These are phyloP conservation scores for Haematococcus sp. DNA, from an alignment of 139 green algal genomes.

Conservation along the genomic window DNA sequence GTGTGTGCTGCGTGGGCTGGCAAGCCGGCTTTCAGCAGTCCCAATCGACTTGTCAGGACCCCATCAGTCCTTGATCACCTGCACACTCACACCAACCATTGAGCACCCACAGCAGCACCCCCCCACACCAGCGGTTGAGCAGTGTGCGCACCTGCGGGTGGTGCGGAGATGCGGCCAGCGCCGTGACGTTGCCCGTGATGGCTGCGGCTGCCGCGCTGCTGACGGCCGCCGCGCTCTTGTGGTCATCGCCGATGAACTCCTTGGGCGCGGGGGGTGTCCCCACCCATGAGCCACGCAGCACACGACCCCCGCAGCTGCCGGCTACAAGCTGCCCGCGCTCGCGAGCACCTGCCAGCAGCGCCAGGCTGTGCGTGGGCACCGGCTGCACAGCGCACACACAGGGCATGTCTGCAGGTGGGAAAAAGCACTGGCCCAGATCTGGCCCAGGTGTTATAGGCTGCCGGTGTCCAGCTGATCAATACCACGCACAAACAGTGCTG, in stretches of 20 bases:
- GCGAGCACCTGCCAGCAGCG: no score
- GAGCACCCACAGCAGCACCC: no score
- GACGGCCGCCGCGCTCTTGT: constrained; percentile 12
- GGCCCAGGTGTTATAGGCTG: no score
- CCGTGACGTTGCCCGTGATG: constrained; percentile 19
- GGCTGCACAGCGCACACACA: background rate
- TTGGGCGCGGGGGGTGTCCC: constrained; percentile 37
- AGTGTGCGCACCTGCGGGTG: constrained; percentile 21
- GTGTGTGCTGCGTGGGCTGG: no score
- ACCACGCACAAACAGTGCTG: no score
- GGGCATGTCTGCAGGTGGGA: background rate
- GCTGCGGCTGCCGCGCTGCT: background rate
- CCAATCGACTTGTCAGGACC: no score
- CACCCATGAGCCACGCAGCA: constrained; percentile 40
- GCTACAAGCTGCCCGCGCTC: constrained; percentile 36
- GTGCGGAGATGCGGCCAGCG: constrained; percentile 25
- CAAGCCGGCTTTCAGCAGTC: no score
- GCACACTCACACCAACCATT: no score
- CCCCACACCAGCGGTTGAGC: no score
- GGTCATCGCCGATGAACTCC: constrained; percentile 35
- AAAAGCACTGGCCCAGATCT: no score
- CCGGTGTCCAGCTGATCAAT: no score
- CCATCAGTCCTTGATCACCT: no score
- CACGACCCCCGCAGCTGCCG: constrained; percentile 21
- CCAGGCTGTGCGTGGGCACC: background rate